A percentile compares a stretch with the other conserved stretches of the same genome.
Evolutionary conservation across 2,329 filamentous ascomycete genomes (phyloP).

Genomic region (Alternaria sp.): DNA sequence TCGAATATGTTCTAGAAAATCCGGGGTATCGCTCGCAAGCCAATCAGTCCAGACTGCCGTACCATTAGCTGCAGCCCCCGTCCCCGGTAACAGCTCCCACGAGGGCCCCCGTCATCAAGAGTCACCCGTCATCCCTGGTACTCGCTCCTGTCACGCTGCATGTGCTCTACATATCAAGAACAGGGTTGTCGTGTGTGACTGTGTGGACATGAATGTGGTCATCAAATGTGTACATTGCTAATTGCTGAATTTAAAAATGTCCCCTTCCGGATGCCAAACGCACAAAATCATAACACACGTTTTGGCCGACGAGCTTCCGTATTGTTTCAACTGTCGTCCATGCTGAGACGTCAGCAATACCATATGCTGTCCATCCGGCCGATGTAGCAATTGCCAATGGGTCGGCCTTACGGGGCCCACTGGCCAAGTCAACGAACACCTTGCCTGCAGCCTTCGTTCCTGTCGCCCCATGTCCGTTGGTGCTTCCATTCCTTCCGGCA

Average conservation of each 20-base stretch:
- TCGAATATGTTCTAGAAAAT: conserved; percentile 37
- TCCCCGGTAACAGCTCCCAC: conserved; percentile 24
- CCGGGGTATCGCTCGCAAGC: conserved; percentile 45
- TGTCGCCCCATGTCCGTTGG: conserved; percentile 29
- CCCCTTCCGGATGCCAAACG: conserved; percentile 72
- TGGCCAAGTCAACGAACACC: conserved; percentile 83
- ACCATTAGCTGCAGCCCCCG: conserved; percentile 1
- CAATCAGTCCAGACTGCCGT: conserved; percentile 26
- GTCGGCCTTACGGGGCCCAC: conserved; percentile 71
- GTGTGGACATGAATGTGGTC: background rate
- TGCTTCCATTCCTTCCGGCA: conserved; percentile 52
- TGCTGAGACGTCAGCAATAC: conserved; percentile 79
- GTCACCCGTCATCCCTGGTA: conserved; percentile 26
- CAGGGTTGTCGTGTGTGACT: background rate
- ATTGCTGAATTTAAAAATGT: conserved; percentile 53
- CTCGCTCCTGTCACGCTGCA: conserved; percentile 11
- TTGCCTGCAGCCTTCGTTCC: conserved; percentile 58
- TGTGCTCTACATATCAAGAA: background rate
- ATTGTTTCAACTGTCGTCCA: conserved; percentile 87
- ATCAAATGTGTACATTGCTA: conserved; percentile 5
- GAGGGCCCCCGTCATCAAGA: conserved; percentile 23
- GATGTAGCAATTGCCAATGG: conserved; percentile 74
- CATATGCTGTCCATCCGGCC: conserved; percentile 82
- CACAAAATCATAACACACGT: conserved; percentile 88
- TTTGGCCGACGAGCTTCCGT: conserved; percentile 81